Conservation (phyloP, 2,329 filamentous ascomycete genomes). For the Pseudogymnoascus sp. region DNA sequence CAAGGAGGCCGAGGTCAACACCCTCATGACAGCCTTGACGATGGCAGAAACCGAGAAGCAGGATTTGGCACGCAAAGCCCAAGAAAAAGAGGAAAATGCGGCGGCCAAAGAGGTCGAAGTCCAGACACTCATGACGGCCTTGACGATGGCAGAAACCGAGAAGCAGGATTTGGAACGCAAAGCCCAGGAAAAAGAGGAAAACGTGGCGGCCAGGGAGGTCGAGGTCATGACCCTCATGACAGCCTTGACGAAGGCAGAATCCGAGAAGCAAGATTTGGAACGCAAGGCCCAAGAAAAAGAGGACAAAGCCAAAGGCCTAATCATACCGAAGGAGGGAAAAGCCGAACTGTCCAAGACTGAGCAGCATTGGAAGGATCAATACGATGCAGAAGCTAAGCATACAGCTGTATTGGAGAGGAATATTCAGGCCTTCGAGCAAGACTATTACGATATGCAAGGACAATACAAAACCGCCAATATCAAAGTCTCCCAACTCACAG, state of each 20-base stretch:
- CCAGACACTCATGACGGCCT: background rate
- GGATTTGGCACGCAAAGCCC: background rate
- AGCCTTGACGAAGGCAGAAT: background rate
- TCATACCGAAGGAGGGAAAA: background rate
- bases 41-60: background rate
- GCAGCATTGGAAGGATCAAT: background rate
- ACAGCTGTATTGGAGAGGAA: background rate
- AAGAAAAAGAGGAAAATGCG: background rate
- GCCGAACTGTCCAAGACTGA: background rate
- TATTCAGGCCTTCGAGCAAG: background rate
- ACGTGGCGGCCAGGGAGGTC: background rate
- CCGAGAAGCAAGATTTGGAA: background rate
- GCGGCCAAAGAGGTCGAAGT: background rate
- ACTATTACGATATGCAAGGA: background rate
- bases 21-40: background rate
- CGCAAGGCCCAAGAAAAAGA: background rate
- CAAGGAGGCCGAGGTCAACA: background rate
- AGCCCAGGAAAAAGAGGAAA: background rate
- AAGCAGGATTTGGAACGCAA: background rate
- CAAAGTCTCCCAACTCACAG: background rate
- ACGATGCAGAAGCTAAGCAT: background rate
- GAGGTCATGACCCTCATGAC: background rate
- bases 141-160: background rate
- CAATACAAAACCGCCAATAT: background rate
- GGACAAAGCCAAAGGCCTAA: background rate